Base-by-base conservation (phyloP, 257 asterid genomes). In the Solanum acaule region DNA sequence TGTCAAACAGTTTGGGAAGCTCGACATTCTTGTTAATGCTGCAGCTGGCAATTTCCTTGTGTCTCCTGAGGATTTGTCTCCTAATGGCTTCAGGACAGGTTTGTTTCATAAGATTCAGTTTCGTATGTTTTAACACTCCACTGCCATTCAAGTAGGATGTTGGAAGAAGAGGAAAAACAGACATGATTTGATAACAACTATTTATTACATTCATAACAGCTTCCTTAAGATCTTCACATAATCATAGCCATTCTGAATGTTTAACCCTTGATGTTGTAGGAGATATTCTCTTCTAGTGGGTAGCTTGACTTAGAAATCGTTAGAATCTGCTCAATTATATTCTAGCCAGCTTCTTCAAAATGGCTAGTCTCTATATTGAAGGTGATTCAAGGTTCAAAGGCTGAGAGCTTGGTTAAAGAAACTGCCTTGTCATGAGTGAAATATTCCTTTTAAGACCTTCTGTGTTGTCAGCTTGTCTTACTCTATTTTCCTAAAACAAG, bases 1-100 rank as follows among this genome's bases (percentile, higher is more conserved):
- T 20, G 94, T 93, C 90, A 88, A 92, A 88, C 95, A 91, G 84
- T 96, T 96, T 42, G 99, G 99, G 84, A 94, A 93, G 94, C 95
- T 96, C 13, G 99, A 96, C 86, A 95, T 96, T 90, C 97, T 96
- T 85, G 99, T 96, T 78, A 96, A 96, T 90, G 95, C 93, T 85
- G 98, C 98, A n/a, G 98, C 99, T 76, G 98, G 99, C 46, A 96
- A 96, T 91, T 95, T 96, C 88, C 98, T 96, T 2, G 96, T 88
- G 22, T 89, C 98, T 6, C 93, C 99, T 15, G 98, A 96, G 94
- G 98, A 96, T 90, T 93, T 96, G 83, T 94, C 99, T 27, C 98
- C 98, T 70, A 95, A 96, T 56, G 99, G 98, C 13, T 96, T 96
- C 27, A 93, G 93, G 89, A 96, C 99, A 93, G 99, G 98, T 95